Evolutionary conservation across 2,329 filamentous ascomycete species (phyloP), one percentile per base, ranked within the genome.

Genomic region (Septoria linicola): DNA sequence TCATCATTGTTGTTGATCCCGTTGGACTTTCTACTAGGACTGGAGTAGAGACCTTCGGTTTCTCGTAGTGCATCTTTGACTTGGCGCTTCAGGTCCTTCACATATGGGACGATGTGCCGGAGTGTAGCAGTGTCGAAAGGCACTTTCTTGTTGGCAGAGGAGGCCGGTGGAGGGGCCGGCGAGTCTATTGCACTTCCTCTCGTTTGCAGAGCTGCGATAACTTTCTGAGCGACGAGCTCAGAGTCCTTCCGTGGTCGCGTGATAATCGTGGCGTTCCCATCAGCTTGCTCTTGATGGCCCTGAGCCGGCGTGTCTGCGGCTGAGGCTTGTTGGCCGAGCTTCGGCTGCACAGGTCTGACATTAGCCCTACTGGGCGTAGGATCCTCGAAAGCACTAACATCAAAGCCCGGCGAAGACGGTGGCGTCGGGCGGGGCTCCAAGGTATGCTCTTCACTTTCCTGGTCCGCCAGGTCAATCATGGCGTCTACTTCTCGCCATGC

Each of bases 401-500:
- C 80, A 59, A 80, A 79, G 8, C 75, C 77, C 2, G 81, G 78
- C 11, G 75, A 76, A 1, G 80, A 83, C 2, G 73, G 73, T 5
- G 80, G 79, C 6, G 80, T 81, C 30, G 73, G 70, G 32, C 76
- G 74, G 27, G 76, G 75, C 7, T 73, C 71, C 27, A 71, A 63
- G 17, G 74, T 72, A 16, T 77, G 72, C 52, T 82, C 79, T 20
- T 83, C 80, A 40, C 80, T 80, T 59, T 84, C 81, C 57, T 84
- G 76, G 39, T 83, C 83, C 39, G 88, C 89, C n/a, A 95, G 74
- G 27, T 88, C 86, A 65, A 95, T 93, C 70, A 95, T 91, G 11
- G 87, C 88, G 67, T 93, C 87, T 1, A 89, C 88, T 66, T 93
- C 88, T 61, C 83, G 82, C 87, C 88, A 95, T 40, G 88, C 74